These are phyloP conservation scores for Penicillium turbatum DNA, from an alignment of 495 filamentous ascomycete species.

Conservation along the genomic window DNA sequence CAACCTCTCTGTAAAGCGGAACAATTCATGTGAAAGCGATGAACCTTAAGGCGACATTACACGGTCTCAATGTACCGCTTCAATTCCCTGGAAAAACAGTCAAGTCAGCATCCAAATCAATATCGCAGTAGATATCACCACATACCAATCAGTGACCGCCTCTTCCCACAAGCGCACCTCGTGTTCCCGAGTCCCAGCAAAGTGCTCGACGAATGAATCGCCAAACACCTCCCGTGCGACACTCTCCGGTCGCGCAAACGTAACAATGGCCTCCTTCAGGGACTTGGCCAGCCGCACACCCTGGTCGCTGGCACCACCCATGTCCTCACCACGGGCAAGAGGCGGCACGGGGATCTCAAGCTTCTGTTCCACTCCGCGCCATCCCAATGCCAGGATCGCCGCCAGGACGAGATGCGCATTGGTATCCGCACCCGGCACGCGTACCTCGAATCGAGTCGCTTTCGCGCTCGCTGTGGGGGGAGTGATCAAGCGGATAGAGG, in stretches of 20 bases:
- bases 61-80: slow-evolving; percentile 51
- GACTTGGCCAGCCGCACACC: slow-evolving; percentile 69
- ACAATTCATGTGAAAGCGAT: too few species aligned
- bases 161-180: slow-evolving; percentile 91
- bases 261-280: slow-evolving; percentile 72
- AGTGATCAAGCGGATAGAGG: slow-evolving; percentile 82
- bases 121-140: slow-evolving; percentile 8
- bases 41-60: background rate
- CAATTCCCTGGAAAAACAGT: slow-evolving; percentile 39
- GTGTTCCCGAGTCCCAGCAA: slow-evolving; percentile 86
- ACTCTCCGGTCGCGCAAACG: slow-evolving; percentile 70
- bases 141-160: slow-evolving; percentile 88
- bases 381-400: slow-evolving; percentile 78
- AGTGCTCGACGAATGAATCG: slow-evolving; percentile 94
- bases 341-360: slow-evolving; percentile 78
- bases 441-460: slow-evolving; percentile 86
- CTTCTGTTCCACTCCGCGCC: slow-evolving; percentile 86
- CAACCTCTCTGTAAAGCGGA: background rate
- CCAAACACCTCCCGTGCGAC: slow-evolving; percentile 89
- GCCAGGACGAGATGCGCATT: slow-evolving; percentile 88
- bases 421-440: slow-evolving; percentile 84
- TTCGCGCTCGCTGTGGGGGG: slow-evolving; percentile 78
- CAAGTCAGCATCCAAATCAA: slow-evolving; percentile 12
- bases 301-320: slow-evolving; percentile 60
- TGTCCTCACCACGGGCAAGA: slow-evolving; percentile 72